phyloP scores from a whole-genome alignment of 1,139 yeast genomes.

The Taphrina wiesneri region DNA sequence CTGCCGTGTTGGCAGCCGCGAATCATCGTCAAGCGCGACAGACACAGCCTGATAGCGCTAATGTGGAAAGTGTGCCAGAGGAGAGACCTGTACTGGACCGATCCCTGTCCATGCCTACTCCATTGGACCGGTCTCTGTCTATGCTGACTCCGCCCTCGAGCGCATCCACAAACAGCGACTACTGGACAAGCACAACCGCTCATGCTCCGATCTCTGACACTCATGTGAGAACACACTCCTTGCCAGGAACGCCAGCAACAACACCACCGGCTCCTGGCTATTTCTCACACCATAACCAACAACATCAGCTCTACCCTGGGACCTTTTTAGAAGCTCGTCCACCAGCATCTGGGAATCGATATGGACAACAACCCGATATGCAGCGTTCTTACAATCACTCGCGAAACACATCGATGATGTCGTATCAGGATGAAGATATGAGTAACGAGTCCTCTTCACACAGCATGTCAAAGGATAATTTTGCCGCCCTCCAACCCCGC shows the following conservation, averaged over 20 bases:
- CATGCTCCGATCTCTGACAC: conserved; percentile 14
- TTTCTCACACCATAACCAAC: conserved; percentile 3
- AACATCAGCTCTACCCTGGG: conserved; percentile 12
- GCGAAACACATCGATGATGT: conserved; percentile 32
- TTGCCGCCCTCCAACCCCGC: conserved; percentile 10
- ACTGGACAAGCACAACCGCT: conserved; percentile 9
- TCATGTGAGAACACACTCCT: conserved; percentile 23
- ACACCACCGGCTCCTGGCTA: conserved; percentile 32
- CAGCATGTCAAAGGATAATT: conserved; percentile 7
- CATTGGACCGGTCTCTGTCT: conserved; percentile 18
- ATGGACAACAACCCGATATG: conserved; percentile 32
- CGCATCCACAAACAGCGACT: conserved; percentile 31
- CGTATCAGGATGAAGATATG: conserved; percentile 26
- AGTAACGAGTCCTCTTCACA: conserved; percentile 21
- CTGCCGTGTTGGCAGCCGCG: conserved; percentile 48
- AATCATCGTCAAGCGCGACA: conserved; percentile 43
- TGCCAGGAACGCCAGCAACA: conserved; percentile 31
- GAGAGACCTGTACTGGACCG: conserved; percentile 22
- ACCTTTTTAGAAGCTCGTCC: conserved; percentile 5
- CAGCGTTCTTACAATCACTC: conserved; percentile 31
- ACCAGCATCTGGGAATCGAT: conserved; percentile 8
- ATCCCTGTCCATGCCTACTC: conserved; percentile 26
- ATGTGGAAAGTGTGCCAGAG: neutral
- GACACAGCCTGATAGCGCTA: conserved; percentile 12
- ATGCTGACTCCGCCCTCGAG: conserved; percentile 32